A percentile compares a stretch with the other conserved stretches of the same genome.
These are phyloP conservation scores for Batrachochytrium dendrobatidis DNA, from an alignment of 371 early-diverging fungal species.

Conservation along the genomic window DNA sequence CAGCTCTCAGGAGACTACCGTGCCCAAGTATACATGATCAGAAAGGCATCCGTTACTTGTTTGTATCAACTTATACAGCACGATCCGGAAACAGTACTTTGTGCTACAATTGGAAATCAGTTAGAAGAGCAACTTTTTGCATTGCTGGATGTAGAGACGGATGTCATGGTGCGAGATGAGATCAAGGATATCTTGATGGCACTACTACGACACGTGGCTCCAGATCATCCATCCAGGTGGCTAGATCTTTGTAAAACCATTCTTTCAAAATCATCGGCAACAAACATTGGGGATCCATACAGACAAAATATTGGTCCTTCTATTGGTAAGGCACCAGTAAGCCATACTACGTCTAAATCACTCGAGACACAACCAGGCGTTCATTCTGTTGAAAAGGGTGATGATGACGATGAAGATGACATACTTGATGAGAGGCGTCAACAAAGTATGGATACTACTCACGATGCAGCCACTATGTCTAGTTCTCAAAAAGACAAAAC, in stretches of 20 bases:
- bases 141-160: slow-evolving; percentile 67
- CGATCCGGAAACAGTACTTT: slow-evolving; percentile 65
- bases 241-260: slow-evolving; percentile 74
- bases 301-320: no score
- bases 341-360: no score
- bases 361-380: no score
- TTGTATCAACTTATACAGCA: slow-evolving; percentile 78
- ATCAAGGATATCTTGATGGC: slow-evolving; percentile 72
- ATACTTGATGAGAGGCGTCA: no score
- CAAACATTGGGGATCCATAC: no score
- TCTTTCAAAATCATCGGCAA: slow-evolving; percentile 41
- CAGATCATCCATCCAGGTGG: slow-evolving; percentile 73
- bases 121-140: slow-evolving; percentile 78
- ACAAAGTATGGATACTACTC: no score
- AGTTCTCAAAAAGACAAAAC: not conserved
- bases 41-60: slow-evolving; percentile 74
- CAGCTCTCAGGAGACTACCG: slow-evolving; percentile 41
- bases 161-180: slow-evolving; percentile 62
- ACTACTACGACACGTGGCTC: slow-evolving; percentile 64
- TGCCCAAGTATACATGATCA: slow-evolving; percentile 59
- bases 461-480: no score
- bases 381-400: no score
- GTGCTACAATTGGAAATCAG: slow-evolving; percentile 30
- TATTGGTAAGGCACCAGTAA: no score
- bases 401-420: slow-evolving; percentile 4